Conservation (phyloP, 2,329 filamentous ascomycete genomes). For the Botrytis aclada region DNA sequence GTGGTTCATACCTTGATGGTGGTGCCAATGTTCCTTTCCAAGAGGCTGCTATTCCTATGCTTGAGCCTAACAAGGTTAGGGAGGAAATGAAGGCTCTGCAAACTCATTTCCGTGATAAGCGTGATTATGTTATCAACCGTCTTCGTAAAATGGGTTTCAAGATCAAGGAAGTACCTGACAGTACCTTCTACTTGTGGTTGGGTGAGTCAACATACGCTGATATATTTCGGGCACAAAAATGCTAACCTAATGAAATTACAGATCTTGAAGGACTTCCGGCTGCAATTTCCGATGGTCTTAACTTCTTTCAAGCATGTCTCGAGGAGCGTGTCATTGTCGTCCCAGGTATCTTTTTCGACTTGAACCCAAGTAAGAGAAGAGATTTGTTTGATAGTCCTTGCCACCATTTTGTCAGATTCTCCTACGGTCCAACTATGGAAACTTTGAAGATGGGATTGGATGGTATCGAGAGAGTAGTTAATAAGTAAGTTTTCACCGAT, state of each 20-base stretch:
- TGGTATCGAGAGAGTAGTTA: conserved; percentile 78
- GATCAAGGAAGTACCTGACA: conserved; percentile 80
- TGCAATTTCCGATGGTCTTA: conserved; percentile 87
- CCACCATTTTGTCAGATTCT: conserved; percentile 85
- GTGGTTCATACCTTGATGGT: conserved; percentile 90
- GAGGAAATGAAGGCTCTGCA: conserved; percentile 89
- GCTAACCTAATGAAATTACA: neutral
- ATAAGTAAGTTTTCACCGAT: conserved; percentile 49
- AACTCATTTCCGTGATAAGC: conserved; percentile 83
- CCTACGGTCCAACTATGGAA: conserved; percentile 81
- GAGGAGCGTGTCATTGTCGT: conserved; percentile 96
- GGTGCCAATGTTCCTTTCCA: conserved; percentile 95
- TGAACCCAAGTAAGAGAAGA: conserved; percentile 84
- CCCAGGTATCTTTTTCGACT: conserved; percentile 95
- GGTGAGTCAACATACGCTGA: neutral
- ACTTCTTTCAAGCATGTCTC: conserved; percentile 94
- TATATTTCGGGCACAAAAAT: neutral
- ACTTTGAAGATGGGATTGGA: conserved; percentile 75
- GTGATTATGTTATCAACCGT: conserved; percentile 81
- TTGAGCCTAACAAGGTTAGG: conserved; percentile 78
- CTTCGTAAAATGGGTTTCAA: conserved; percentile 83
- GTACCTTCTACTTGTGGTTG: conserved; percentile 90
- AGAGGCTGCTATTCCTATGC: conserved; percentile 87
- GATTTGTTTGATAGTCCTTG: conserved; percentile 94
- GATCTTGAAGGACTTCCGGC: conserved; percentile 67